Percentiles rank a stretch among this genome's conserved stretches.
phyloP scores from a whole-genome alignment of 202 grass and related monocot genomes.

The Zizania palustris region DNA sequence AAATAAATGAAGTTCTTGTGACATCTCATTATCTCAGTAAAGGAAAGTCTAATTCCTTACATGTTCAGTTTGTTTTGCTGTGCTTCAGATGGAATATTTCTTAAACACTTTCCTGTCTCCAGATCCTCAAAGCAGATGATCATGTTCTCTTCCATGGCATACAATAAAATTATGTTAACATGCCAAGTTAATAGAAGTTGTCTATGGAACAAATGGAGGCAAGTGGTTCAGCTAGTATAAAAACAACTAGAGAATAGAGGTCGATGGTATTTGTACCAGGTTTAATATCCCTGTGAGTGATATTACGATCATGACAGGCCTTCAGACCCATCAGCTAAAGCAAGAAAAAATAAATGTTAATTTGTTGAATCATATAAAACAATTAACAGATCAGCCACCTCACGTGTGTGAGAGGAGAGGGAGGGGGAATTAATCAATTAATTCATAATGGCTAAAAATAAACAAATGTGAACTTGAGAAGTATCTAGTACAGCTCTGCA shows the following conservation, averaged over 20 bases:
- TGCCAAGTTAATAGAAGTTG: conserved; percentile 5
- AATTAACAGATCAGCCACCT: conserved; percentile 16
- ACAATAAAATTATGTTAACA: conserved; percentile 54
- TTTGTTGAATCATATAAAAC: conserved; percentile 23
- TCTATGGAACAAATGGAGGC: background rate
- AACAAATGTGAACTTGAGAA: conserved; percentile 20
- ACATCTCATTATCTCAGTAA: conserved; percentile 20
- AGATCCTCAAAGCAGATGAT: conserved; percentile 95
- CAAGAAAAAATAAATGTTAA: conserved; percentile 17
- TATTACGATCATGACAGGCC: conserved; percentile 87
- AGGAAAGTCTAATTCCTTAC: conserved; percentile 59
- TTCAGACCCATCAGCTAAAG: conserved; percentile 83
- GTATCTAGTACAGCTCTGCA: conserved; percentile 5
- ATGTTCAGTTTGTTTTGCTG: conserved; percentile 68
- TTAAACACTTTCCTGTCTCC: conserved; percentile 80
- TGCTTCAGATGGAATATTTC: conserved; percentile 65
- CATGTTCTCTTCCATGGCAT: conserved; percentile 78
- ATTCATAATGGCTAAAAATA: conserved; percentile 22
- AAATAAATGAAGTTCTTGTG: background rate
- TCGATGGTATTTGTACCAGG: conserved; percentile 66
- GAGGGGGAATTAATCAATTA: conserved; percentile 4
- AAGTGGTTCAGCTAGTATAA: conserved; percentile 17
- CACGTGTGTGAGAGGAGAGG: background rate
- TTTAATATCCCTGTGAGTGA: conserved; percentile 98
- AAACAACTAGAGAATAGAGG: conserved; percentile 33